Base-by-base conservation (phyloP, 2,329 filamentous ascomycete species). In the Xylogone sp. region DNA sequence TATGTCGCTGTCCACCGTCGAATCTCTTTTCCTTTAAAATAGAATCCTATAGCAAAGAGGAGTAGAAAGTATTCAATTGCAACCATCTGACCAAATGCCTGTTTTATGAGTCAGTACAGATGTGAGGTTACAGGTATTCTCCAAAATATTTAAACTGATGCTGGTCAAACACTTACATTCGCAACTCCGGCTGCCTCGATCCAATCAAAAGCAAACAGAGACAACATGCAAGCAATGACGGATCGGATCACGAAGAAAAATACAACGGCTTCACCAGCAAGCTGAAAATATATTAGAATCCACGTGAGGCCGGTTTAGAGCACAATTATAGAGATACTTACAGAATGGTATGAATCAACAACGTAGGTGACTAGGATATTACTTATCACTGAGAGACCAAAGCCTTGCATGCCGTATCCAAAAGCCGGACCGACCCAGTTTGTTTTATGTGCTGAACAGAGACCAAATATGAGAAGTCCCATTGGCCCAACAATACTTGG, bases 401-500 rank as follows among this genome's bases (percentile, higher is more conserved):
- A 67, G 3, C 56, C 61, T 44, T 65, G 61, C 59, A 68, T 63
- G 13, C 54, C 58, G 43, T 62, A 64, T 1, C 65, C 65, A 16
- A 58, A 16, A 19, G 50, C 49, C 18, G 52, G 51, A 6, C 34
- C 45, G 6, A 58, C 45, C 53, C 53, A 58, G 8, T 39, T 31
- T 12, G 43, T 31, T 9, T 49, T 43, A 6, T 53, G 62, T 48
- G 56, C 55, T 12, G 65, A 46, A 4, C 53, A 60, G 42, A 64
- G 49, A 6, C 65, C 64, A 21, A 58, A 65, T 21, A 62, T 57
- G 21, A 67, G 54, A 20, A 68, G 42, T 1, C 65, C 65, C 5
- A 61, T 45, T 1, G 65, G 65, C 1, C 62, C 61, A 8, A 66
- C 27, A 6, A 65, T n/a, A 1, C 56, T 53, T 1, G 60, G 61